Base-by-base conservation (phyloP, 2,329 filamentous ascomycete genomes). In the Aureobasidium sp. region DNA sequence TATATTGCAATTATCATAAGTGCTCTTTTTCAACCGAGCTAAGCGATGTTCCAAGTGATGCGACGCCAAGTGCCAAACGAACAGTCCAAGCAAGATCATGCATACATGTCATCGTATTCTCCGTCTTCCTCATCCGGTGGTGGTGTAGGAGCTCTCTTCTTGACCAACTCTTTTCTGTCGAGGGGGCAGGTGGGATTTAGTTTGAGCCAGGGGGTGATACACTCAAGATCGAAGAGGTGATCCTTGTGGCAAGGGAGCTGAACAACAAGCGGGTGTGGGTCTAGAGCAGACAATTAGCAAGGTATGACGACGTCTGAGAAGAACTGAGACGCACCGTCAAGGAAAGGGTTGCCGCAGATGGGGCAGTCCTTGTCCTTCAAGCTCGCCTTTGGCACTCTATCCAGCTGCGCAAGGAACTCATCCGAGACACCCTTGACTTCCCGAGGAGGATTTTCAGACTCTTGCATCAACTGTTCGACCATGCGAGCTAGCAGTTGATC, bases 201-300 rank as follows among this genome's bases (percentile, higher is more conserved):
- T 65, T 85, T 80, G 65, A 87, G 72, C 85, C 85, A 87, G 0
- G 85, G 84, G 62, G 79, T 74, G 64, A 87, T 83, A 71, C 85
- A 87, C 67, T 87, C 84, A 30, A 87, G 71, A 72, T 87, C 85
- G 71, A 86, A 87, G 25, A 83, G 68, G 69, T 87, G 85, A 41
- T 80, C 80, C 16, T 80, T 76, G 69, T 86, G 83, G 66, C 85
- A 87, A 10, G 84, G 83, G 36, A 87, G 70, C 32, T 79, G 77
- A 49, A 87, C 84, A 39, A 87, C 82, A 21, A 87, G 79, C n/a
- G 85, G 84, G 66, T 86, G 84, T 48, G 79, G 66, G 65, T 86
- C 77, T 78, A 64, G 5, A n/a, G 8, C 34, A 25, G 8, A 42
- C 7, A 1, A 27, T 59, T 10, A 59, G 57, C 11, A 41, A 25